phyloP scores from a whole-genome alignment of 2,329 filamentous ascomycete genomes.

The Botrytis paeoniae region DNA sequence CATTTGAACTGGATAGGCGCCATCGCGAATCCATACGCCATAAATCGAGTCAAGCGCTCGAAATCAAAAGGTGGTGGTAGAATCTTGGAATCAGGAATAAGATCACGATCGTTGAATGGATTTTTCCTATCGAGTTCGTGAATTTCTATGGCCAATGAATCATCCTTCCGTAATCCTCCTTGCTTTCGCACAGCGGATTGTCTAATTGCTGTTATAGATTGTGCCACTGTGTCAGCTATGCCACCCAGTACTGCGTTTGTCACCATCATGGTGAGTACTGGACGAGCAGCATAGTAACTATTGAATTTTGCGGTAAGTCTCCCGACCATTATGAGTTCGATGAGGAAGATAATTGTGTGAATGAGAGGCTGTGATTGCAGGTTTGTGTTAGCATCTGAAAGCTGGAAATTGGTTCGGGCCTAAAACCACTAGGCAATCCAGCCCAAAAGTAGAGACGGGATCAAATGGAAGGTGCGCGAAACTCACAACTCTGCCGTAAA shows the following conservation, averaged over 20 bases:
- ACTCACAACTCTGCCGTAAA: conserved; percentile 71
- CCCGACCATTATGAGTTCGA: conserved; percentile 84
- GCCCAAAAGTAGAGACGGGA: neutral
- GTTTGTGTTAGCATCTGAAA: conserved; percentile 4
- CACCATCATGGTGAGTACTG: conserved; percentile 98
- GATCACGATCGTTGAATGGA: conserved; percentile 60
- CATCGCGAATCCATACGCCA: conserved; percentile 97
- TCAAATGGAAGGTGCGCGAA: conserved; percentile 6
- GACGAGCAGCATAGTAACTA: conserved; percentile 86
- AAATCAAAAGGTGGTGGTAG: conserved; percentile 89
- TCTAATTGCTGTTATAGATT: conserved; percentile 82
- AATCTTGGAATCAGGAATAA: conserved; percentile 60
- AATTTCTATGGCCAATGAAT: conserved; percentile 81
- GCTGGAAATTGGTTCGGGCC: neutral
- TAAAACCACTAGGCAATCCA: neutral
- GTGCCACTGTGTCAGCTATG: conserved; percentile 93
- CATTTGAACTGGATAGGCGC: conserved; percentile 92
- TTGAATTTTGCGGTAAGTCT: conserved; percentile 86
- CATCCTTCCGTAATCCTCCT: conserved; percentile 56
- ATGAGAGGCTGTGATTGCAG: conserved; percentile 68
- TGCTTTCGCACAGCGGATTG: conserved; percentile 62
- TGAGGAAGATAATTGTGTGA: conserved; percentile 77
- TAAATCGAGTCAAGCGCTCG: conserved; percentile 88
- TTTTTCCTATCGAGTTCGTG: conserved; percentile 82
- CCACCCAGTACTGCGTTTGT: conserved; percentile 95